These are phyloP conservation scores for Xylaria sp. DNA, from an alignment of 2,329 filamentous ascomycete species.

Conservation along the genomic window DNA sequence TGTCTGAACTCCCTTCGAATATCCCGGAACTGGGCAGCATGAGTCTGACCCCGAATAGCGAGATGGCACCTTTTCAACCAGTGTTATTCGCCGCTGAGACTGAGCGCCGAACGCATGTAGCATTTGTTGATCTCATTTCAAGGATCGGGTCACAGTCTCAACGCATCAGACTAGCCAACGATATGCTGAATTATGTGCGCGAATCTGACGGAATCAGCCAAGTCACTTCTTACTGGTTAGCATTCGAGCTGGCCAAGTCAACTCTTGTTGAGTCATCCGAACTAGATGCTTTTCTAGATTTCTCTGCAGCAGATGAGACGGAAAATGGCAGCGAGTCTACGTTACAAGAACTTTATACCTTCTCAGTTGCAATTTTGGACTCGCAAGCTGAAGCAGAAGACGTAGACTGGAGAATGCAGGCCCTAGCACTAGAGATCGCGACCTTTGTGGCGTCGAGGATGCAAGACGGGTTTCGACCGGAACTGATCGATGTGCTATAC, in stretches of 20 bases:
- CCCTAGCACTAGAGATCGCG: conserved; percentile 82
- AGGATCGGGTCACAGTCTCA: conserved; percentile 66
- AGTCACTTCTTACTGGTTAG: conserved; percentile 82
- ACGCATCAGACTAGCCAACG: conserved; percentile 68
- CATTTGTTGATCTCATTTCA: conserved; percentile 67
- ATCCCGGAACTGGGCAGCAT: conserved; percentile 46
- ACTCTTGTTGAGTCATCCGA: conserved; percentile 61
- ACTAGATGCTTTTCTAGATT: conserved; percentile 74
- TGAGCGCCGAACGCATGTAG: conserved; percentile 68
- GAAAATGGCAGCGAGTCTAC: conserved; percentile 58
- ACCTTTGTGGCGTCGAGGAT: conserved; percentile 78
- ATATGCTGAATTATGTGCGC: conserved; percentile 72
- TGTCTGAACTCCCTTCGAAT: conserved; percentile 49
- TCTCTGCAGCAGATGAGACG: conserved; percentile 53
- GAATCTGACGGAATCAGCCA: conserved; percentile 67
- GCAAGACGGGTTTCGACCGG: conserved; percentile 76
- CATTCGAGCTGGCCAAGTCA: conserved; percentile 75
- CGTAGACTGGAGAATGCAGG: conserved; percentile 76
- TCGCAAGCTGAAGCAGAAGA: conserved; percentile 60
- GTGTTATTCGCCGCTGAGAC: conserved; percentile 72
- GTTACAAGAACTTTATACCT: conserved; percentile 74
- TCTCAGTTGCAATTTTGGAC: conserved; percentile 71
- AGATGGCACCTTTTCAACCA: conserved; percentile 61
- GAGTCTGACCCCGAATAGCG: conserved; percentile 41
- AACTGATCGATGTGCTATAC: conserved; percentile 91